Conservation (phyloP, 1,284 basidiomycete genomes). For the Puccinia novopanici region DNA sequence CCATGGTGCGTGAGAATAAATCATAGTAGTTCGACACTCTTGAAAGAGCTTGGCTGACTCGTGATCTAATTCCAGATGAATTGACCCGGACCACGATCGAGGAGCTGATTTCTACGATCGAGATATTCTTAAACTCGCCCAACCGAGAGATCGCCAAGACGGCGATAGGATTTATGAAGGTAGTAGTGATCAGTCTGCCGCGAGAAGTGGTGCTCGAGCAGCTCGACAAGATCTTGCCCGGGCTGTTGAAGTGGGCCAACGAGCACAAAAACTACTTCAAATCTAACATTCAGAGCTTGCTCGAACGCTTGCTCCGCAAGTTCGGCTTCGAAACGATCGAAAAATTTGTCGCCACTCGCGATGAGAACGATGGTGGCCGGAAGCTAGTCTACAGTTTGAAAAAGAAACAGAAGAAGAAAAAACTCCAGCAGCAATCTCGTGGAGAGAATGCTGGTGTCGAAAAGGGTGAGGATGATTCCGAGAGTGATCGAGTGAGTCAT, state of each 20-base stretch:
- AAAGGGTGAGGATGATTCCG: constrained; percentile 62
- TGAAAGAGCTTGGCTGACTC: no score
- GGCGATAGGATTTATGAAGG: constrained; percentile 90
- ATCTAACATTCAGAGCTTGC: constrained; percentile 90
- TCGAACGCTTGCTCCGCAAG: constrained; percentile 89
- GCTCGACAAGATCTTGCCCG: constrained; percentile 76
- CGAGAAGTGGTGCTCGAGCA: constrained; percentile 72
- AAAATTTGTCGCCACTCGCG: constrained; percentile 61
- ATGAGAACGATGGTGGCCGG: constrained; percentile 62
- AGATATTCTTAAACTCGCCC: constrained; percentile 85
- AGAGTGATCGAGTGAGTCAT: constrained; percentile 20
- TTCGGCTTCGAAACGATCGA: constrained; percentile 83
- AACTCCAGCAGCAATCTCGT: constrained; percentile 32
- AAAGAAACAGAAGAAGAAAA: constrained; percentile 78
- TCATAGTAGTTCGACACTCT: no score
- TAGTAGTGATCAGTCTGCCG: constrained; percentile 82
- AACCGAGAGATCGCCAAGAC: constrained; percentile 99
- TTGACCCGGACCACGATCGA: constrained; percentile 66
- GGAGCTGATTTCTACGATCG: constrained; percentile 82
- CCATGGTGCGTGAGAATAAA: constrained; percentile 76
- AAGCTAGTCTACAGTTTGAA: constrained; percentile 84
- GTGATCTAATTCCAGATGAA: constrained; percentile 60
- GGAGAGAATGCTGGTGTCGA: constrained; percentile 62
- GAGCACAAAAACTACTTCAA: constrained; percentile 99
- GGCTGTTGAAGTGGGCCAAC: constrained; percentile 85